A percentile compares a stretch with the other conserved stretches of the same genome.
Conservation (phyloP, 106 monocot species). For the Vanilla planifolia region DNA sequence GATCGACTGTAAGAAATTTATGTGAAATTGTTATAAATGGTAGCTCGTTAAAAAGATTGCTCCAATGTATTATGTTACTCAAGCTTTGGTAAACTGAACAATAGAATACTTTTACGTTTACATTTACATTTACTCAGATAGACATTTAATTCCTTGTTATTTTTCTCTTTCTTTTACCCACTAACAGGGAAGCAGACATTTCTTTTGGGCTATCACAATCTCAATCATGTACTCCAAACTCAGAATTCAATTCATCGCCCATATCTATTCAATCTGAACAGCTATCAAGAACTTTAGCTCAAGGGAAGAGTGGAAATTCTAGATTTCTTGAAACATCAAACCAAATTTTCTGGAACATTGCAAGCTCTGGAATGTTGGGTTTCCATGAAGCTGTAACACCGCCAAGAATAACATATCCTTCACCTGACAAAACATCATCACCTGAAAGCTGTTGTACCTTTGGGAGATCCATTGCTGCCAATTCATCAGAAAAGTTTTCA, state of each 20-base stretch:
- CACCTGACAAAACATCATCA: background rate
- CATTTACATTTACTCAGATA: too few species aligned
- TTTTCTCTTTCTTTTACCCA: background rate
- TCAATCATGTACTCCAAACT: background rate
- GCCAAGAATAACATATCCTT: background rate
- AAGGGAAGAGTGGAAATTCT: background rate
- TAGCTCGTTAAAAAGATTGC: too few species aligned
- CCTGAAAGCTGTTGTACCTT: background rate
- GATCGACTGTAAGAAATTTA: too few species aligned
- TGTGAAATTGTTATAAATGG: too few species aligned
- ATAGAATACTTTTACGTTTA: too few species aligned
- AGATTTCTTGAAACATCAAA: background rate
- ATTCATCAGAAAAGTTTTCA: conserved; percentile 12
- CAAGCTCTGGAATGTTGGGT: background rate
- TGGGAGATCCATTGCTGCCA: background rate
- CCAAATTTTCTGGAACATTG: background rate
- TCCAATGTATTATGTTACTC: too few species aligned
- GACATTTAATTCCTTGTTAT: background rate
- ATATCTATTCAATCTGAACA: conserved; percentile 5
- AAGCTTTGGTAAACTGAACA: too few species aligned
- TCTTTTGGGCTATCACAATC: background rate
- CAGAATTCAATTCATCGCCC: background rate
- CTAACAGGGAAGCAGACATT: conserved; percentile 7
- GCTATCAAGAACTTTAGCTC: background rate
- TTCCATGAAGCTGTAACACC: background rate